Conservation (phyloP, 768 basidiomycete genomes). For the Phlebiopsis flavidoalba region DNA sequence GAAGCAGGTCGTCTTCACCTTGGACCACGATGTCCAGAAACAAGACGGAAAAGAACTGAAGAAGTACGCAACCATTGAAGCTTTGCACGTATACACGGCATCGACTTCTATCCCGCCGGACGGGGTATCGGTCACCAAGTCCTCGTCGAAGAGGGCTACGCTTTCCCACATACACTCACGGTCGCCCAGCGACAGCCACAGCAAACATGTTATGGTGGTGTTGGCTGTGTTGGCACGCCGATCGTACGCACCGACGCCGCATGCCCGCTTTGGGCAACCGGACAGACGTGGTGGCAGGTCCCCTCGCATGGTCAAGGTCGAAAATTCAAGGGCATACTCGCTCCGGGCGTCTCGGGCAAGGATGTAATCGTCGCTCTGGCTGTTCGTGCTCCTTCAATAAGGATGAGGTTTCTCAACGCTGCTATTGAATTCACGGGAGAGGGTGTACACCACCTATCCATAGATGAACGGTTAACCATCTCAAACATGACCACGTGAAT, state of each 20-base stretch:
- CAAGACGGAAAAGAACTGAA: constrained; percentile 82
- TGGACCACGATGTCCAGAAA: constrained; percentile 99
- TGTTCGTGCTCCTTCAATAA: constrained; percentile 74
- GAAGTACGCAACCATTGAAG: constrained; percentile 91
- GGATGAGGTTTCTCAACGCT: constrained; percentile 94
- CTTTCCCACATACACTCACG: constrained; percentile 91
- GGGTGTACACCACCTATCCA: constrained; percentile 67
- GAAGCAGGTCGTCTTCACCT: constrained; percentile 87
- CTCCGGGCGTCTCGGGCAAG: constrained; percentile 93
- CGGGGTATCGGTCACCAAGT: constrained; percentile 98
- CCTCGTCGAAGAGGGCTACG: constrained; percentile 97
- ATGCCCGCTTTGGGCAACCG: constrained; percentile 92
- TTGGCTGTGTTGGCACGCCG: constrained; percentile 95
- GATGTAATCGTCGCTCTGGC: constrained; percentile 97
- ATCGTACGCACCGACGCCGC: constrained; percentile 95
- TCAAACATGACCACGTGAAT: constrained; percentile 99
- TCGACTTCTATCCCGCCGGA: constrained; percentile 97
- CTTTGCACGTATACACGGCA: constrained; percentile 79
- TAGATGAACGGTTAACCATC: constrained; percentile 94
- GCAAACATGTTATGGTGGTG: constrained; percentile 99
- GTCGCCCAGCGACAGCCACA: constrained; percentile 96
- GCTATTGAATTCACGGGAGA: constrained; percentile 96
- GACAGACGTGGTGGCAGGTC: constrained; percentile 99
- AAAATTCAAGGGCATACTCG: constrained; percentile 75
- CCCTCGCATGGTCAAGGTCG: constrained; percentile 95